Conservation (phyloP, 192 early-diverging fungal species). For the Rhizoclosmatium globosum region DNA sequence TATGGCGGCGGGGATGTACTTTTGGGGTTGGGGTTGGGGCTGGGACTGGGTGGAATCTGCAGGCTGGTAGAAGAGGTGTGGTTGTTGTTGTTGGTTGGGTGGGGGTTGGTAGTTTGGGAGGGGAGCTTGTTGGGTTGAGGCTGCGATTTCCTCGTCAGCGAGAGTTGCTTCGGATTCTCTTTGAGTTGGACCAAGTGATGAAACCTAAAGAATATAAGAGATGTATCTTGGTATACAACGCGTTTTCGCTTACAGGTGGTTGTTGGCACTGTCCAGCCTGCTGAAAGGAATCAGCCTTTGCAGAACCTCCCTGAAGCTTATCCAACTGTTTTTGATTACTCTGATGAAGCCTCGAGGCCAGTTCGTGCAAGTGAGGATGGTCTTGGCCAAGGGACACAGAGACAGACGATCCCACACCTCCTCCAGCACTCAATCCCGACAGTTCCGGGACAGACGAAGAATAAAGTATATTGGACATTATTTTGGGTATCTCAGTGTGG, state of each 20-base stretch:
- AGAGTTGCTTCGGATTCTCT: slow-evolving; percentile 38
- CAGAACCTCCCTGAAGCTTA: not conserved
- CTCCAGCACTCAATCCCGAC: not conserved
- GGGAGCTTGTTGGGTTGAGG: not conserved
- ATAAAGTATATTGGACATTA: not conserved
- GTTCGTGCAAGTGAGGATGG: not conserved
- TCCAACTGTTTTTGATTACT: not conserved
- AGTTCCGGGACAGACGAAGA: not conserved
- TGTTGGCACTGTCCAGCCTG: no score
- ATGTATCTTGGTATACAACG: not conserved
- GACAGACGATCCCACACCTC: not conserved
- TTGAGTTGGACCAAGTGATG: slow-evolving; percentile 6
- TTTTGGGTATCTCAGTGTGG: not conserved
- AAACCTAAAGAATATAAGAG: not conserved
- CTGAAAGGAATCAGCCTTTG: not conserved
- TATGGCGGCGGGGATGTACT: not conserved
- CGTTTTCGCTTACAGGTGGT: not conserved
- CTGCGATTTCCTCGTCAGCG: slow-evolving; percentile 22
- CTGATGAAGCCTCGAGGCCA: not conserved
- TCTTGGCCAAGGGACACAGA: not conserved
- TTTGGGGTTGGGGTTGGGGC: not conserved
- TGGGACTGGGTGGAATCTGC: not conserved
- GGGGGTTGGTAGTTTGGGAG: not conserved
- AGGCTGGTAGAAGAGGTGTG: not conserved
- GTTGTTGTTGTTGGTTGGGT: slow-evolving; percentile 4